Evolutionary conservation across 768 basidiomycete genomes (phyloP).

Genomic region (Rhizopogon vesiculosus): DNA sequence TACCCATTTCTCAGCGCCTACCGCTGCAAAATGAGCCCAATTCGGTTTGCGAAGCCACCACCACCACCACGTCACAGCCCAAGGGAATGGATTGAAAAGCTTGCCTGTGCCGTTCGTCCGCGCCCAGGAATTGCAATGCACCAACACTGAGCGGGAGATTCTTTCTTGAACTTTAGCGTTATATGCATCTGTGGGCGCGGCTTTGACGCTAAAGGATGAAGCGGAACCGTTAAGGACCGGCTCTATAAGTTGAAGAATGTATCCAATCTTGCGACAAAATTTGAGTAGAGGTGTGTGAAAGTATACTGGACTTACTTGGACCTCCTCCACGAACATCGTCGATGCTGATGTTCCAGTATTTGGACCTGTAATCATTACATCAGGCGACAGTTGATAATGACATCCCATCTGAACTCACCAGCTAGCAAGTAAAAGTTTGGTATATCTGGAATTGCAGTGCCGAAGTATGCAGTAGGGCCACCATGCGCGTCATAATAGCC

Average conservation of each 20-base stretch:
- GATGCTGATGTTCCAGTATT: slow-evolving; percentile 22
- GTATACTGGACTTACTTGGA: slow-evolving; percentile 14
- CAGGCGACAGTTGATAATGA: not conserved
- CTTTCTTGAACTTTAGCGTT: slow-evolving; percentile 18
- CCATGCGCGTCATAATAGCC: slow-evolving; percentile 25
- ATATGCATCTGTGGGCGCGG: slow-evolving; percentile 20
- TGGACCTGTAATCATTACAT: slow-evolving; percentile 13
- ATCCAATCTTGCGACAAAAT: slow-evolving; percentile 17
- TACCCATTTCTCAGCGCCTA: slow-evolving; percentile 36
- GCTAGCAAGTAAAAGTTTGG: slow-evolving; percentile 31
- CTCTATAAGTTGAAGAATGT: slow-evolving; percentile 23
- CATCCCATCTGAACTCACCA: slow-evolving; percentile 13
- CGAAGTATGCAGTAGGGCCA: slow-evolving; percentile 30
- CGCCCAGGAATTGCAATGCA: slow-evolving; percentile 38
- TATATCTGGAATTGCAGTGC: slow-evolving; percentile 29
- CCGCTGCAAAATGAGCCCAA: slow-evolving; percentile 30
- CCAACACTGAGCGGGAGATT: slow-evolving; percentile 15
- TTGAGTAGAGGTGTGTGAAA: not conserved
- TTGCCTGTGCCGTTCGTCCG: slow-evolving; percentile 32
- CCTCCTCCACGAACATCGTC: slow-evolving; percentile 23
- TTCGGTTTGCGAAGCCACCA: slow-evolving; percentile 29
- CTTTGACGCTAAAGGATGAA: slow-evolving; percentile 18
- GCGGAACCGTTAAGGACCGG: slow-evolving; percentile 21
- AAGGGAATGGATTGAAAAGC: slow-evolving; percentile 35
- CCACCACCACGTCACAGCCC: slow-evolving; percentile 29